Conservation (phyloP, 805 yeast genomes). For the Helenozyma baotianmanensis region DNA sequence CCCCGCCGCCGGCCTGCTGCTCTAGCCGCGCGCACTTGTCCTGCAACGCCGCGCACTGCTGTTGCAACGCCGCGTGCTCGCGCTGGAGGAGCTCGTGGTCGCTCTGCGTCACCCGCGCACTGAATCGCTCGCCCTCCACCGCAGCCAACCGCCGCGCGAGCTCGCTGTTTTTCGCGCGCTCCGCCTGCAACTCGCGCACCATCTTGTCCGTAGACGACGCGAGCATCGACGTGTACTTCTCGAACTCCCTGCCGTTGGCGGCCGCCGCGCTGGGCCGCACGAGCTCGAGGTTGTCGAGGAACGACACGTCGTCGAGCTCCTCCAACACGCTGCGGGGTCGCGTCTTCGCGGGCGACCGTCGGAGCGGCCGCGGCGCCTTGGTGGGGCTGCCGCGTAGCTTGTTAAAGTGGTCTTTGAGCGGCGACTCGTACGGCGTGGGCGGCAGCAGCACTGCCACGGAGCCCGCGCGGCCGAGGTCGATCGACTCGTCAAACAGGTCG, state of each 20-base stretch:
- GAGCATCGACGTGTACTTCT: slow-evolving; percentile 23
- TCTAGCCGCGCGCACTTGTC: slow-evolving; percentile 4
- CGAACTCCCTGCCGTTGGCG: slow-evolving; percentile 18
- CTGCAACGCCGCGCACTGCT: slow-evolving; percentile 5
- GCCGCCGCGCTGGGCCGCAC: neutral
- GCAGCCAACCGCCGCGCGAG: slow-evolving; percentile 6
- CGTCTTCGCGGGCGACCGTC: slow-evolving; percentile 1
- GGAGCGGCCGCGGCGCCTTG: slow-evolving; percentile 7
- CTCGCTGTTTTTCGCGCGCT: slow-evolving; percentile 1
- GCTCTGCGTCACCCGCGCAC: slow-evolving; percentile 2
- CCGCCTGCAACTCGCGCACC: slow-evolving; percentile 13
- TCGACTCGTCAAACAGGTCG: slow-evolving; percentile 5
- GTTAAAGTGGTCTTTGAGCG: slow-evolving; percentile 8
- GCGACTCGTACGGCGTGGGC: slow-evolving; percentile 8
- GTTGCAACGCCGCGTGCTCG: slow-evolving; percentile 1
- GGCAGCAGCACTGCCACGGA: slow-evolving; percentile 2
- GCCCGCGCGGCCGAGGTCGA: slow-evolving; percentile 2
- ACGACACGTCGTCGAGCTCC: too few species aligned
- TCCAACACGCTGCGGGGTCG: too few species aligned
- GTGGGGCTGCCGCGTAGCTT: slow-evolving; percentile 13
- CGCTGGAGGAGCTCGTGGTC: slow-evolving; percentile 8
- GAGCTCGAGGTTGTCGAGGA: neutral
- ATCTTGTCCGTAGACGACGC: slow-evolving; percentile 26
- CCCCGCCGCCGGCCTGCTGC: slow-evolving; percentile 5
- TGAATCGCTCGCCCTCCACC: neutral